Evolutionary conservation across 805 yeast genomes (phyloP).

Genomic region (Nakazawaea wyomingensis): DNA sequence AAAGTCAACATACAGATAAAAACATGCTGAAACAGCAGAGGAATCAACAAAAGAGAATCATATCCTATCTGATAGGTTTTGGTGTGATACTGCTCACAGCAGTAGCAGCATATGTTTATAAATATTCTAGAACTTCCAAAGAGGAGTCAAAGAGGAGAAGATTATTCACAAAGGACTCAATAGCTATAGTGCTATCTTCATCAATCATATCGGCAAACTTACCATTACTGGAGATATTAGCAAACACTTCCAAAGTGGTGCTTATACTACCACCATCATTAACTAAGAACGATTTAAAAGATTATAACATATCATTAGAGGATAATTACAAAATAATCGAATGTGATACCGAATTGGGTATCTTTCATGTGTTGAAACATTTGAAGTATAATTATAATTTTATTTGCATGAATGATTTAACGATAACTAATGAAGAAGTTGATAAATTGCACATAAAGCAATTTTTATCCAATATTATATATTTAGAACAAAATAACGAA

Average conservation of each 20-base stretch:
- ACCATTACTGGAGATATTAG: slow-evolving; percentile 14
- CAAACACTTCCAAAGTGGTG: slow-evolving; percentile 19
- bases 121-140: not conserved
- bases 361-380: slow-evolving; percentile 53
- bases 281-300: slow-evolving; percentile 13
- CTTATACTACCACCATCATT: slow-evolving; percentile 24
- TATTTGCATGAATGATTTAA: slow-evolving; percentile 19
- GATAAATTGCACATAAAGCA: slow-evolving; percentile 22
- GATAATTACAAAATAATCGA: slow-evolving; percentile 31
- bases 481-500: slow-evolving; percentile 14
- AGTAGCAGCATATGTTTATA: not conserved
- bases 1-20: not conserved
- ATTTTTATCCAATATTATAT: slow-evolving; percentile 20
- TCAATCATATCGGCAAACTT: slow-evolving; percentile 9
- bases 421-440: slow-evolving; percentile 12
- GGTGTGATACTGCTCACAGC: slow-evolving; percentile 2
- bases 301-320: slow-evolving; percentile 18
- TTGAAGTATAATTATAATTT: slow-evolving; percentile 25
- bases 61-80: not conserved
- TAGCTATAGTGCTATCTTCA: slow-evolving; percentile 10
- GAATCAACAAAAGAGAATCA: not conserved
- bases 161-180: slow-evolving; percentile 1
- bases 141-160: not conserved
- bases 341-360: slow-evolving; percentile 43
- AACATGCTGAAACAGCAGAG: not conserved